phyloP scores from a whole-genome alignment of 768 basidiomycete genomes.

The Clathrus columnatus region DNA sequence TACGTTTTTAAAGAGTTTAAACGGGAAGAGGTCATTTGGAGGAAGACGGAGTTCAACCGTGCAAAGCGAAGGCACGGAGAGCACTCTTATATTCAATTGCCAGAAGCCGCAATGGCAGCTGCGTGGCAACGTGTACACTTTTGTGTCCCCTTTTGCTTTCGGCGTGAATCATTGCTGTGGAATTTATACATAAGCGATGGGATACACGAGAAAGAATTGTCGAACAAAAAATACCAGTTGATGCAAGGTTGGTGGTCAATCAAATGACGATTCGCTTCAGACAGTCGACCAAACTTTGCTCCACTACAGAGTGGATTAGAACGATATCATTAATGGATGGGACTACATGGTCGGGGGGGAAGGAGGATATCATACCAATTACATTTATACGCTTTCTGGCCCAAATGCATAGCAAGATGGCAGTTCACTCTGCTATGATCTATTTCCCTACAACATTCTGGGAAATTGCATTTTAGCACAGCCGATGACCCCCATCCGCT shows the following conservation, averaged over 20 bases:
- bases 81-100: too few species aligned
- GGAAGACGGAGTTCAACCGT: too few species aligned
- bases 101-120: not conserved
- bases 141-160: slow-evolving; percentile 2
- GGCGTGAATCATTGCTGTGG: not conserved
- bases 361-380: not conserved
- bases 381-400: not conserved
- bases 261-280: slow-evolving; percentile 2
- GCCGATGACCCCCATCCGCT: not conserved
- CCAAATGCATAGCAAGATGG: not conserved
- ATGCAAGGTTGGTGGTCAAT: not conserved
- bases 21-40: too few species aligned
- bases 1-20: too few species aligned
- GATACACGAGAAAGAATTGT: not conserved
- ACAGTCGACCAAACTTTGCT: slow-evolving; percentile 1
- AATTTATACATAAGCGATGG: not conserved
- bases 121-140: not conserved
- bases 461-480: not conserved
- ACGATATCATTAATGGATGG: too few species aligned
- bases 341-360: too few species aligned
- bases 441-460: not conserved
- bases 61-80: too few species aligned
- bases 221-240: not conserved
- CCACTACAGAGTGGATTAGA: not conserved
- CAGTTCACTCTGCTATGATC: not conserved